A percentile compares a stretch with the other conserved stretches of the same genome.
These are phyloP conservation scores for Capillidium rhysosporum DNA, from an alignment of 371 early-diverging fungal genomes.

Conservation along the genomic window DNA sequence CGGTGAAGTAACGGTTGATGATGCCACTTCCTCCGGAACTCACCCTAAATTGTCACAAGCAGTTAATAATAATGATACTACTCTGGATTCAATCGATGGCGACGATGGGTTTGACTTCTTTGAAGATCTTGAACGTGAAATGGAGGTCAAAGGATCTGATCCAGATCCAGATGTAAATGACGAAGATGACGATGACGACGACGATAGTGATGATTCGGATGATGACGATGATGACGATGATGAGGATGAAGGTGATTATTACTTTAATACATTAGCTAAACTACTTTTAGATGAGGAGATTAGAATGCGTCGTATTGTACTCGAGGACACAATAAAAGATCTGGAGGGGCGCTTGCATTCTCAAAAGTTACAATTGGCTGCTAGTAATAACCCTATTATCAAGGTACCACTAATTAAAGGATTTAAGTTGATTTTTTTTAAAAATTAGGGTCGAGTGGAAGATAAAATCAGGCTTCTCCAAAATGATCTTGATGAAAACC, in stretches of 20 bases:
- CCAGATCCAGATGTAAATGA: slow-evolving; percentile 2
- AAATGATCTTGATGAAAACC: too few species aligned
- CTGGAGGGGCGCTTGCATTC: too few species aligned
- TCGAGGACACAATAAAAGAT: too few species aligned
- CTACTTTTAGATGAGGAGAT: too few species aligned
- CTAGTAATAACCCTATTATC: too few species aligned
- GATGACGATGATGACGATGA: slow-evolving; percentile 7
- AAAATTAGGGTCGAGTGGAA: too few species aligned
- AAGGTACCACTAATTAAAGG: too few species aligned
- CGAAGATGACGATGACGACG: slow-evolving; percentile 5
- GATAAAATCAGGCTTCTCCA: too few species aligned
- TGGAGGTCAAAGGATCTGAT: slow-evolving; percentile 5
- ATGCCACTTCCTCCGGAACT: background rate
- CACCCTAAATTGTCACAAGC: background rate
- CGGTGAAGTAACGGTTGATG: background rate
- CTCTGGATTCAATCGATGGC: background rate
- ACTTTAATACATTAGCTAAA: too few species aligned
- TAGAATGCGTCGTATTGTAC: too few species aligned
- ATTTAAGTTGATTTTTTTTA: too few species aligned
- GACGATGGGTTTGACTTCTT: background rate
- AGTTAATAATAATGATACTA: background rate
- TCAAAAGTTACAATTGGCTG: too few species aligned
- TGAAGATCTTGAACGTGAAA: background rate
- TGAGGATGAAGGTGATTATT: background rate
- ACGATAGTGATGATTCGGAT: slow-evolving; percentile 6